phyloP scores from a whole-genome alignment of 805 yeast species.

The Yueomyces sp. region DNA sequence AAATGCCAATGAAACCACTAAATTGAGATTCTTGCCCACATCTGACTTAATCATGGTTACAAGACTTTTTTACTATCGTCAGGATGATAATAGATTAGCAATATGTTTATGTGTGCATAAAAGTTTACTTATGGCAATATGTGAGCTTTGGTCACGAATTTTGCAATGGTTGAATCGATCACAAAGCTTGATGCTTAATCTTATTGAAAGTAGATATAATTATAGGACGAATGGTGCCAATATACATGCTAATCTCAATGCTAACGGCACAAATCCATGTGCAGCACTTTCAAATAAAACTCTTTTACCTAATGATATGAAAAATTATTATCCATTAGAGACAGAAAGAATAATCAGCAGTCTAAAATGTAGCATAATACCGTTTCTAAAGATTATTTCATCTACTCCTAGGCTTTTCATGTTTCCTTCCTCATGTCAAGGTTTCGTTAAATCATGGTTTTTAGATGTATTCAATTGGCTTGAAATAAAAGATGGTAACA shows the following conservation, averaged over 20 bases:
- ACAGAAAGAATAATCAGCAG: conserved; percentile 14
- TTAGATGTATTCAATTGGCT: conserved; percentile 29
- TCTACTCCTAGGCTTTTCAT: conserved; percentile 26
- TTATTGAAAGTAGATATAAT: neutral
- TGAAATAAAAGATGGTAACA: conserved; percentile 30
- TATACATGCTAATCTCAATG: neutral
- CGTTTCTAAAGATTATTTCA: conserved; percentile 18
- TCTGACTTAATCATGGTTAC: conserved; percentile 23
- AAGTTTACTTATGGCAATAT: conserved; percentile 15
- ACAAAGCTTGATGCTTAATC: conserved; percentile 11
- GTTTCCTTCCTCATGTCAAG: conserved; percentile 18
- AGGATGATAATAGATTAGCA: conserved; percentile 18
- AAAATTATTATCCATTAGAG: conserved; percentile 9
- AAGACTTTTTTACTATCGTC: conserved; percentile 18
- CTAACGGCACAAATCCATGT: neutral
- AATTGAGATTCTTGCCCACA: conserved; percentile 16
- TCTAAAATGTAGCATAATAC: conserved; percentile 20
- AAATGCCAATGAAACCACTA: conserved; percentile 18
- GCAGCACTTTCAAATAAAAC: neutral
- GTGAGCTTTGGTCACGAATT: conserved; percentile 23
- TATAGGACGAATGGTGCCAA: neutral
- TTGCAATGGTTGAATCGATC: conserved; percentile 19
- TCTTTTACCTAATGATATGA: conserved; percentile 3
- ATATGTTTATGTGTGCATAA: conserved; percentile 23
- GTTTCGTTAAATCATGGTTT: conserved; percentile 27